Base-by-base conservation (phyloP, 1,284 basidiomycete species). In the Sanghuangporus sanghuang region DNA sequence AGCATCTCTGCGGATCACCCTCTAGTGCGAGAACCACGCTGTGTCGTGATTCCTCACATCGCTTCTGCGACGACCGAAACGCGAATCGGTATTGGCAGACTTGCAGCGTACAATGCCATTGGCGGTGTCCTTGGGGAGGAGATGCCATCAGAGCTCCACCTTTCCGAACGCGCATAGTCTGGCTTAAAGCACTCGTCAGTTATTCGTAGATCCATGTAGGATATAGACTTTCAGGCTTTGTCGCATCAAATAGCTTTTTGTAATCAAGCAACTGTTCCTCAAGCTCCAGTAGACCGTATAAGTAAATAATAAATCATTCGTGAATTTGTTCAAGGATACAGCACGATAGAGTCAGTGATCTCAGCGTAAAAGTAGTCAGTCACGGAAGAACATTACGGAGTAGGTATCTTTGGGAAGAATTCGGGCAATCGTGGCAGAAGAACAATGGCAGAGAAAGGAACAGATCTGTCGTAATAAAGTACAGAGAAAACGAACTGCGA, bases 61-160 rank as follows among this genome's bases (percentile, higher is more conserved):
- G 96, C 86, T 21, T 94, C 91, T 66, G 95, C 92, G 1, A 96
- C 95, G 35, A 79, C 85, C 14, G 92, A 97, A 76, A 93, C 95
- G 9, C 81, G 96, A 61, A 73, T 84, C 48, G 89, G 81, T 2
- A 97, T 97, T 95, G 92, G 89, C 0, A 84, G 81, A 8, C 76
- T 92, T 44, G 89, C 89, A 0, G 87, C 80, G 4, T 78, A 83
- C 59, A 93, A 93, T 71, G 68, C 89, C 59, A 73, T 92, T 6
- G 82, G 77, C 0, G 89, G 79, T 3, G 66, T 80, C 8, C 72
- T 78, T 39, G 82, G 78, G 3, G 74, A 78, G 50, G 72, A 75
- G 6, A 86, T 90, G 85, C 84, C 83, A 0, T 78, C 83, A 21
- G 77, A 81, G 67, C 69, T 87, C 4, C 72, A 78, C 67, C 59